Base-by-base conservation (phyloP, 2,329 filamentous ascomycete species). In the Colletotrichum endophyticum region DNA sequence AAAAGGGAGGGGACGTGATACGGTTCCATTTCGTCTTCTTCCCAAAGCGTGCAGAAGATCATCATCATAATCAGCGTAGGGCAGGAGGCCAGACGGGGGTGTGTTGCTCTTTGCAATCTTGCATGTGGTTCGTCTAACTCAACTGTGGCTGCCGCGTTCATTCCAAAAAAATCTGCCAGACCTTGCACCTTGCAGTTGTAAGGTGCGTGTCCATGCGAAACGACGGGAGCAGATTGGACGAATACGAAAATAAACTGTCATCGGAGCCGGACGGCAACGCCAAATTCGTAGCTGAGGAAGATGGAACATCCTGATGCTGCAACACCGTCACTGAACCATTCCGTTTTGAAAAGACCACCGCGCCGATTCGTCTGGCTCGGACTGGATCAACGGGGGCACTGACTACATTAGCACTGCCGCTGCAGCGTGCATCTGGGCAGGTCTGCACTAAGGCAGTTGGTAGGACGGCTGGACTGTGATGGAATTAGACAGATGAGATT, bases 191-290 rank as follows among this genome's bases (percentile, higher is more conserved):
- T 49, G 44, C 19, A 49, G 19, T 22, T n/a, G 39, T 49, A 49
- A 49, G 44, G 44, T 49, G 16, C 49, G 22, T 30, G 70, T 30
- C 30, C 36, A 67, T 56, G 68, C 61, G 63, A 34, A 12, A 53
- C 15, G 30, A 22, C 11, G 44, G 16, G 19, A 15, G 32, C 49
- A 36, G 36, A 63, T 66, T 64, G 69, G 69, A 56, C 36, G 49
- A 36, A 15, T 49, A 67, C 70, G 44, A 68, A 76, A 69, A 73
- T 76, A 73, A 73, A 44, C 73, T 68, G 73, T 76, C 73, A 76
- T 66, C 56, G 34, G 25, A 39, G 13, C 53, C 44, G 27, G n/a
- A 49, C 19, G 28, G 28, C 49, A 39, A 59, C 34, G 68, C 61
- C 34, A 49, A 22, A 57, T 25, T 44, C 56, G 56, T n/a, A 15